Evolutionary conservation across 2,329 filamentous ascomycete genomes (phyloP).

Genomic region (Diaporthe sp.): DNA sequence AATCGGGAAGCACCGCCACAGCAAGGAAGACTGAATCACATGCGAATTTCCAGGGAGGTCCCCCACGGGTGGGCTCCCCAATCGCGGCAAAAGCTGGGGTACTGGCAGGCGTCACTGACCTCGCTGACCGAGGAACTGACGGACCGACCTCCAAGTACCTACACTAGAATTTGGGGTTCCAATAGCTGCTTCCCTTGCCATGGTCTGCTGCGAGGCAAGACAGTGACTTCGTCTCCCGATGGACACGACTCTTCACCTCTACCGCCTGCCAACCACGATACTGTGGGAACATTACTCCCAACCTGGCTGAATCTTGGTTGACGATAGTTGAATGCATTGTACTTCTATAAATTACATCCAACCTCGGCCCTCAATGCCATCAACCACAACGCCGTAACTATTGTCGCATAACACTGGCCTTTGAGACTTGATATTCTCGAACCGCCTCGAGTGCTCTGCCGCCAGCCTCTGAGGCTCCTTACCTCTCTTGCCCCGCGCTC

Average conservation of each 20-base stretch:
- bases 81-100: constrained; percentile 25
- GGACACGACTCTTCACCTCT: neutral
- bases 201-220: constrained; percentile 8
- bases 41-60: constrained; percentile 7
- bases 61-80: constrained; percentile 11
- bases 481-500: neutral
- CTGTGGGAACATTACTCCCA: neutral
- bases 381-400: neutral
- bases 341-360: neutral
- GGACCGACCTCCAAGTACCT: neutral
- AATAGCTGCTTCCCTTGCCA: neutral
- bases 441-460: neutral
- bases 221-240: neutral
- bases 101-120: constrained; percentile 8
- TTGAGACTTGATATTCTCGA: neutral
- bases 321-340: neutral
- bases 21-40: neutral
- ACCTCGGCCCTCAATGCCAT: neutral
- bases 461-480: neutral
- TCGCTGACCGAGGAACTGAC: constrained; percentile 22
- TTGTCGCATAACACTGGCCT: neutral
- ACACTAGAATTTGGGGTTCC: constrained; percentile 12
- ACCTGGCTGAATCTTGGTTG: neutral
- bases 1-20: neutral
- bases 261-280: constrained; percentile 1